These are phyloP conservation scores for Strobilomyces echinocephalus DNA, from an alignment of 768 basidiomycete species.

Conservation along the genomic window DNA sequence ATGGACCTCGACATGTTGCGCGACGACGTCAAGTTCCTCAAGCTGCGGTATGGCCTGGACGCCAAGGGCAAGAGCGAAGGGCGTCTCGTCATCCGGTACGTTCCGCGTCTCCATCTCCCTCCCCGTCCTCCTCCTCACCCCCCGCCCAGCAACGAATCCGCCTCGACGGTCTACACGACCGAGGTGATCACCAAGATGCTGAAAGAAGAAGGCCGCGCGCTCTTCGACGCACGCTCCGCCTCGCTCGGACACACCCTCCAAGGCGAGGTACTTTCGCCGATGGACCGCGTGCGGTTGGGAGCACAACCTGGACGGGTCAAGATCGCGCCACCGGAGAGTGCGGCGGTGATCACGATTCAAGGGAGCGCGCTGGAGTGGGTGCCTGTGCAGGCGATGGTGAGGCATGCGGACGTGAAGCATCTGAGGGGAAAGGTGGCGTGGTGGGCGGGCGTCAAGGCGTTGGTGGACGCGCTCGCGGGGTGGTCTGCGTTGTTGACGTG, in stretches of 20 bases:
- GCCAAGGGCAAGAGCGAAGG: slow-evolving; percentile 88
- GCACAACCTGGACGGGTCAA: slow-evolving; percentile 49
- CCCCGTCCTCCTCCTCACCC: no score
- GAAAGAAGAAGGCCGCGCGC: slow-evolving; percentile 85
- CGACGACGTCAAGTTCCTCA: slow-evolving; percentile 83
- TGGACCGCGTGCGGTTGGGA: slow-evolving; percentile 78
- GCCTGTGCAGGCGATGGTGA: slow-evolving; percentile 76
- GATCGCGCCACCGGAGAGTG: slow-evolving; percentile 58
- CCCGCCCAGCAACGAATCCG: slow-evolving; percentile 65
- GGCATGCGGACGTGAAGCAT: slow-evolving; percentile 87
- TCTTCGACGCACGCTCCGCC: slow-evolving; percentile 95
- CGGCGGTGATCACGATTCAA: slow-evolving; percentile 90
- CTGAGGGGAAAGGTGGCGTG: slow-evolving; percentile 72
- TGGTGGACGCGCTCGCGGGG: slow-evolving; percentile 73
- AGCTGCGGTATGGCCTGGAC: slow-evolving; percentile 79
- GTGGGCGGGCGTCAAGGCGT: slow-evolving; percentile 68
- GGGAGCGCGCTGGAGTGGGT: slow-evolving; percentile 78
- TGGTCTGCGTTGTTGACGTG: slow-evolving; percentile 47
- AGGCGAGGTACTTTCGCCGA: slow-evolving; percentile 91
- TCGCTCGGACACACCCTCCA: slow-evolving; percentile 96
- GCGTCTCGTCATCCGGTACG: slow-evolving; percentile 85
- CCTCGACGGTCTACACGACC: slow-evolving; percentile 88
- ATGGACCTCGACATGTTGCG: slow-evolving; percentile 79
- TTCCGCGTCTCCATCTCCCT: background rate
- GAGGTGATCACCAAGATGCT: slow-evolving; percentile 90